Evolutionary conservation across 2,329 filamentous ascomycete genomes (phyloP).

Genomic region (Hypoxylon sp.): DNA sequence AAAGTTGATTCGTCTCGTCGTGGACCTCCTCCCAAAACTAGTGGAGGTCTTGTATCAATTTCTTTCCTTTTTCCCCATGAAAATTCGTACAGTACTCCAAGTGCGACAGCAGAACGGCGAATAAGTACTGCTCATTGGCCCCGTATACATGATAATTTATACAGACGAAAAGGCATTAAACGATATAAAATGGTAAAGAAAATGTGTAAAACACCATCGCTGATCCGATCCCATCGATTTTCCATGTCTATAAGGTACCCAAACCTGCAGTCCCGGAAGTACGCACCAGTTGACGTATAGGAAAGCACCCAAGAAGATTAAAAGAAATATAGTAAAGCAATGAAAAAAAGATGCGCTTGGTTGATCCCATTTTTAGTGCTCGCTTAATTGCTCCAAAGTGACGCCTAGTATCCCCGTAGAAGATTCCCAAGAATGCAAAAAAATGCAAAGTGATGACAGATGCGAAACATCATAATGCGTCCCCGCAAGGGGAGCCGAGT

Average conservation of each 20-base stretch:
- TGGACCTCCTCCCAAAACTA: slow-evolving; percentile 19
- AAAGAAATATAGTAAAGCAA: background rate
- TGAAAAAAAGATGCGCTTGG: slow-evolving; percentile 9
- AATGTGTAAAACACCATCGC: slow-evolving; percentile 24
- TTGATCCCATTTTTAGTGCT: slow-evolving; percentile 15
- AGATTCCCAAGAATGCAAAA: slow-evolving; percentile 15
- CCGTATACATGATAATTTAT: slow-evolving; percentile 23
- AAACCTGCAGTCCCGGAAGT: slow-evolving; percentile 21
- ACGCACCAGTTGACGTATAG: slow-evolving; percentile 32
- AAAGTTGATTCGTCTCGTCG: slow-evolving; percentile 32
- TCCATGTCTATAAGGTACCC: slow-evolving; percentile 38
- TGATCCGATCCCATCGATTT: slow-evolving; percentile 38
- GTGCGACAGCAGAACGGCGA: slow-evolving; percentile 5
- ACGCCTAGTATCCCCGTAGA: slow-evolving; percentile 25
- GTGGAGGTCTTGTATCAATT: slow-evolving; percentile 11
- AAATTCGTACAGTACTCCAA: slow-evolving; percentile 30
- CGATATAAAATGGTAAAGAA: slow-evolving; percentile 11
- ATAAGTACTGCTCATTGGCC: slow-evolving; percentile 13
- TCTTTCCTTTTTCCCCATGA: slow-evolving; percentile 16
- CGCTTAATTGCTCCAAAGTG: slow-evolving; percentile 17
- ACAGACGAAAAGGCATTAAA: slow-evolving; percentile 28
- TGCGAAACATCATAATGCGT: slow-evolving; percentile 40
- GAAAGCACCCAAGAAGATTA: background rate
- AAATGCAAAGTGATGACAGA: slow-evolving; percentile 41
- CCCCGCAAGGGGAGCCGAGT: slow-evolving; percentile 12